phyloP scores from a whole-genome alignment of 345 rosid species.

The Hypericum androsaemum region DNA sequence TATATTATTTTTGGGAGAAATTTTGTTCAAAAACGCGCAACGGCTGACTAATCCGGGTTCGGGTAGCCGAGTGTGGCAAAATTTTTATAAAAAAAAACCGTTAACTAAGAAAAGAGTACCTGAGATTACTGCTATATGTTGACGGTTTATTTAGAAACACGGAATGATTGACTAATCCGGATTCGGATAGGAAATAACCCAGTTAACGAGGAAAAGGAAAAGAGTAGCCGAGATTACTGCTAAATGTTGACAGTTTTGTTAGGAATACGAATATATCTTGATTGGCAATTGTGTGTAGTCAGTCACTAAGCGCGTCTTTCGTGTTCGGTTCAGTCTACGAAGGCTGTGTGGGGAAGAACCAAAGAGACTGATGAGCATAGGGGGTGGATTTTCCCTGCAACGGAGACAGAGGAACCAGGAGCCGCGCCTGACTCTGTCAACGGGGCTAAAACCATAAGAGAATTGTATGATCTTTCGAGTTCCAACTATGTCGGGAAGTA shows the following conservation, averaged over 20 bases:
- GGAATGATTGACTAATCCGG: no score
- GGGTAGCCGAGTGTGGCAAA: no score
- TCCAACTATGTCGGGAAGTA: slow-evolving; percentile 65
- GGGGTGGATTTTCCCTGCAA: slow-evolving; percentile 81
- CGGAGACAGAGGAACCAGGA: slow-evolving; percentile 54
- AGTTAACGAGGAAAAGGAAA: no score
- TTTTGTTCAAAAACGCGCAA: no score
- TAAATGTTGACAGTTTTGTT: slow-evolving; percentile 63
- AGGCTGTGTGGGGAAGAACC: slow-evolving; percentile 83
- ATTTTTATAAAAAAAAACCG: no score
- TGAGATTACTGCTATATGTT: no score
- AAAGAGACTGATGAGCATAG: slow-evolving; percentile 72
- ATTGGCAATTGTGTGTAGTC: slow-evolving; percentile 45
- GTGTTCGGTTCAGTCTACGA: slow-evolving; percentile 47
- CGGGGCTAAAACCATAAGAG: slow-evolving; percentile 69
- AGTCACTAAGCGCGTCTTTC: no score
- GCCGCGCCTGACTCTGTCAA: slow-evolving; percentile 66
- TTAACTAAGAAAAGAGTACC: no score
- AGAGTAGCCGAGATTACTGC: slow-evolving; percentile 24
- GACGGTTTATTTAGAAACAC: no score
- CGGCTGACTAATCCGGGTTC: slow-evolving; percentile 37
- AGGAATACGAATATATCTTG: slow-evolving; percentile 73
- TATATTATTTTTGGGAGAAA: no score
- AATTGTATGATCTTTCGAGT: slow-evolving; percentile 72
- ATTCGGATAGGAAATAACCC: no score